A percentile compares a stretch with the other conserved stretches of the same genome.
These are phyloP conservation scores for Garcia nutans DNA, from an alignment of 345 rosid genomes.

Conservation along the genomic window DNA sequence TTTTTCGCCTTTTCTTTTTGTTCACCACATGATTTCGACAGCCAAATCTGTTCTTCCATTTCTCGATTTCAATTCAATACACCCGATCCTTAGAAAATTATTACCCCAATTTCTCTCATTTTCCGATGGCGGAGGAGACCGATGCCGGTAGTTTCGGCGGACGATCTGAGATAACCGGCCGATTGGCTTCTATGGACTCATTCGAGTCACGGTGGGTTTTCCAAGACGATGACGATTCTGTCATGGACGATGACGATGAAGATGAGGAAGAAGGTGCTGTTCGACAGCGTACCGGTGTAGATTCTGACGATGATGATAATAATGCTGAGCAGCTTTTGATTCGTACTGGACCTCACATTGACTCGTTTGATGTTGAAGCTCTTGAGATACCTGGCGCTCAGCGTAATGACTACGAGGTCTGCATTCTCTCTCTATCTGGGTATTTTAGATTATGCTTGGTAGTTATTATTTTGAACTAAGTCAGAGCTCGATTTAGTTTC, in stretches of 20 bases:
- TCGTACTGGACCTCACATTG: conserved; percentile 84
- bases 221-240: conserved; percentile 77
- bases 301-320: conserved; percentile 75
- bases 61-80: not conserved
- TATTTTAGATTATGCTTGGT: too few species aligned
- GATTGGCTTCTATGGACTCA: conserved; percentile 68
- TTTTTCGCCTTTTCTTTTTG: not conserved
- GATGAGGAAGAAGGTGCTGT: conserved; percentile 35
- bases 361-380: conserved; percentile 96
- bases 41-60: not conserved
- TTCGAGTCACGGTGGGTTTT: conserved; percentile 92
- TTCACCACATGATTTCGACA: not conserved
- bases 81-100: conserved; percentile 1
- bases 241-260: conserved; percentile 49
- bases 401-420: conserved; percentile 73
- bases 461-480: not conserved
- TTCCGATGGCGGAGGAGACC: conserved; percentile 56
- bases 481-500: not conserved
- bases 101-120: conserved; percentile 5
- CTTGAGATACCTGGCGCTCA: conserved; percentile 86
- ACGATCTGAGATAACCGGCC: conserved; percentile 52
- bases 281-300: conserved; percentile 38
- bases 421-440: not conserved
- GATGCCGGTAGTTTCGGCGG: conserved; percentile 31
- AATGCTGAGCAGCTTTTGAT: conserved; percentile 69